These are phyloP conservation scores for Phialophora expanda DNA, from an alignment of 2,329 filamentous ascomycete genomes.

Conservation along the genomic window DNA sequence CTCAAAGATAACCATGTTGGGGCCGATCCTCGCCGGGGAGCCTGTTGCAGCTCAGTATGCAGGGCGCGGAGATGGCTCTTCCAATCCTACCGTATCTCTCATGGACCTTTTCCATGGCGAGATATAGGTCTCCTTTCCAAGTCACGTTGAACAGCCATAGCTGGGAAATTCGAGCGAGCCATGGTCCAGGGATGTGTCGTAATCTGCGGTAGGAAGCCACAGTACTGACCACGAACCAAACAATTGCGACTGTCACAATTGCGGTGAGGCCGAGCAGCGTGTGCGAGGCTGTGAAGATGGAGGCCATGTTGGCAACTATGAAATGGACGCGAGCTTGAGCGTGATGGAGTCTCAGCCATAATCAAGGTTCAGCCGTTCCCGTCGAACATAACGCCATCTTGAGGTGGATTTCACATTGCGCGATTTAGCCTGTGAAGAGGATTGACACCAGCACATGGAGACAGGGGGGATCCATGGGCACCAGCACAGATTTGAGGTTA, in stretches of 20 bases:
- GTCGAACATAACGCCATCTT: neutral
- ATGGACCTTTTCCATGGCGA: constrained; percentile 8
- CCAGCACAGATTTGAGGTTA: neutral
- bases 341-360: neutral
- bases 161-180: constrained; percentile 13
- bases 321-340: neutral
- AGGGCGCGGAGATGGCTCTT: too few relatives aligned
- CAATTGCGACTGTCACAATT: neutral
- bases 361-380: neutral
- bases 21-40: constrained; percentile 23
- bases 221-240: constrained; percentile 6
- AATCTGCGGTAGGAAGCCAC: constrained; percentile 9
- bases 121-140: constrained; percentile 8
- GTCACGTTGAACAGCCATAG: constrained; percentile 13
- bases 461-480: neutral
- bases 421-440: neutral
- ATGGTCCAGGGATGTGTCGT: constrained; percentile 7
- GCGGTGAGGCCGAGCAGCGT: neutral
- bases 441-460: neutral
- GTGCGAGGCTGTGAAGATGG: neutral
- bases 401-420: neutral
- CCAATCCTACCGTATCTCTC: constrained; percentile 8
- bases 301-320: neutral
- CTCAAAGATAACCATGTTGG: constrained; percentile 22
- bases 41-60: constrained; percentile 28